Base-by-base conservation (phyloP, 164 flowering plant species). In the Chimonanthus praecox region DNA sequence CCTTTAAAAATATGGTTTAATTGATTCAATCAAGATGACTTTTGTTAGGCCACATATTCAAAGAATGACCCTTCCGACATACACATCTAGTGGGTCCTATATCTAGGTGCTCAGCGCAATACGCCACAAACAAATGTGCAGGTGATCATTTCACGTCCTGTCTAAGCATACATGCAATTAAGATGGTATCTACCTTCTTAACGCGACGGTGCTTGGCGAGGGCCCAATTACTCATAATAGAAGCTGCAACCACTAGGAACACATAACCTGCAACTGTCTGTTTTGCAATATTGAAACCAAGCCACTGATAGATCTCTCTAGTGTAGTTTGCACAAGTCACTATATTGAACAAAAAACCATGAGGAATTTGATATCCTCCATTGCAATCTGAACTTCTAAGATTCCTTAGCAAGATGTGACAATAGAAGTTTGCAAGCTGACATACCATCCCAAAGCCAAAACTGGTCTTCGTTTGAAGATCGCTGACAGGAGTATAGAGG, bases 271-370 rank as follows among this genome's bases (percentile, higher is more conserved):
- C 99, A 79, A 91, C 83, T 15, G 98, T 92, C 78, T 94, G 99
- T 18, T 98, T 92, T 43, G 99, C 98, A 72, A 91, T 83, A 71
- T 95, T 95, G 91, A 95, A 95, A 15, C 96, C 96, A 64, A 90
- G 48, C 99, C 97, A 95, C 87, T 92, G 98, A 77, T 91, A 95
- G 58, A 91, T 92, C 84, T 95, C 99, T 13, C 97, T 95, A 0
- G 98, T 92, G 83, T 95, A 95, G 79, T 95, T 95, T 51, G 99
- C 99, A 78, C 99, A 92, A 16, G 99, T 95, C 68, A 95, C 96
- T 72, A 89, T 64, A 82, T 92, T 95, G 86, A 95, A 95, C 78
- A 95, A 82, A 73, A 95, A 92, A 1, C 99, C 99, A 50, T 80
- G 78, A 9, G 99, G 99, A 66, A 95, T 95, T 81, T 95, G 97